Base-by-base conservation (phyloP, 2,329 filamentous ascomycete genomes). In the Pezizomycotina sp. region DNA sequence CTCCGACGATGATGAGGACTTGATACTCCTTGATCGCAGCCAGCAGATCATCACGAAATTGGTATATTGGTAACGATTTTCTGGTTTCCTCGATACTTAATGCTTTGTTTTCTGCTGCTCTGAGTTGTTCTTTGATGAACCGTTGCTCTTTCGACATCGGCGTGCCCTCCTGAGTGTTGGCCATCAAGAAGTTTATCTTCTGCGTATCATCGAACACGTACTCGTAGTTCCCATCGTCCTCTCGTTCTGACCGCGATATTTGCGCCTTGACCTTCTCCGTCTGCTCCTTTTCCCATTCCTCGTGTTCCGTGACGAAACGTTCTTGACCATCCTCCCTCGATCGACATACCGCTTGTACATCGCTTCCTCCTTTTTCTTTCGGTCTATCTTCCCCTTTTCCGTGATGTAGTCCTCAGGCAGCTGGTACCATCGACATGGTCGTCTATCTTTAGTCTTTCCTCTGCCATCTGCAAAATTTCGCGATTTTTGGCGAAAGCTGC, bases 391-490 rank as follows among this genome's bases (percentile, higher is more conserved):
- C 14, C 82, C 83, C 58, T 86, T 84, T 55, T 91, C 83, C 0
- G 80, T 92, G 45, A 92, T 86, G 54, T 92, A 92, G 55, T 93
- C 83, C 47, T 93, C 84, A 0, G 86, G 89, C 62, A 98, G 75
- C 47, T 76, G 69, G 58, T 95, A 98, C 2, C 86, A 60, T 93
- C 84, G 13, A 76, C 69, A 55, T 92, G 74, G 49, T 95, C 86
- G 54, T 95, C 84, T 46, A 98, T 92, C 27, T 71, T 70, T 36
- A 86, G 62, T 14, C 86, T 69, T 55, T 91, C 82, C 58, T 93
- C 80, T 1, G 82, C 81, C 26, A 92, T 63, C 22, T 75, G 68
- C 26, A 92, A 59, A 16, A 84, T 65, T 57, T 95, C 81, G 28
- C 80, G 65, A 53, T 95, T 95, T 53, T 81, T 76, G 2, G 77